Conservation (phyloP, 2,329 filamentous ascomycete species). For the Fusarium sp. region DNA sequence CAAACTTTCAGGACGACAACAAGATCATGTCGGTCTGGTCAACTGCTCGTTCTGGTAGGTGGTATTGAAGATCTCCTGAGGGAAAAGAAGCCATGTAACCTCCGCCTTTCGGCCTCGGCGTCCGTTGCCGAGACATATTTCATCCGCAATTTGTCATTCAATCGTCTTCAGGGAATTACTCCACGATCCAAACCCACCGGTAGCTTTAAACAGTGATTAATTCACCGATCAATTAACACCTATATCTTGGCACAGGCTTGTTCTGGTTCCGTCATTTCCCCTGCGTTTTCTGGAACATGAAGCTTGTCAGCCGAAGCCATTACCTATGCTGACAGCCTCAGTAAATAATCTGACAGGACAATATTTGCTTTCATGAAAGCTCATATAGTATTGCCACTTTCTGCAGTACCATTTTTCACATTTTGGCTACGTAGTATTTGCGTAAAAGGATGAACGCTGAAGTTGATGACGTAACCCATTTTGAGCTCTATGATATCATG, state of each 20-base stretch:
- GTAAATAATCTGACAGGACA: too few relatives aligned
- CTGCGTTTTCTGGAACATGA: background rate
- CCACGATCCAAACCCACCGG: background rate
- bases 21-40: background rate
- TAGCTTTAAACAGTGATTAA: background rate
- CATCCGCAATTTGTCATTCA: background rate
- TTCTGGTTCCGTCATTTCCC: rapidly evolving
- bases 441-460: background rate
- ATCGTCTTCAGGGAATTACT: background rate
- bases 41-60: background rate
- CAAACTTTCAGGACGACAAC: background rate
- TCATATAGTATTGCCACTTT: background rate
- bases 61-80: background rate
- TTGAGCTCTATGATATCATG: slow-evolving; percentile 19
- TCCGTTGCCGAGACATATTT: background rate
- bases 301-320: background rate
- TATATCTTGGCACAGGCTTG: rapidly evolving
- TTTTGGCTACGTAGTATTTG: too few relatives aligned
- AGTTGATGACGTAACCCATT: slow-evolving; percentile 16
- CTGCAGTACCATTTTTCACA: background rate
- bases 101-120: slow-evolving; percentile 17
- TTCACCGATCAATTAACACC: rapidly evolving
- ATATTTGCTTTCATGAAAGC: too few relatives aligned
- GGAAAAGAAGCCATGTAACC: background rate
- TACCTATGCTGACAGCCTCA: background rate